Base-by-base conservation (phyloP, 345 rosid genomes). In the Tarenaya hassleriana region DNA sequence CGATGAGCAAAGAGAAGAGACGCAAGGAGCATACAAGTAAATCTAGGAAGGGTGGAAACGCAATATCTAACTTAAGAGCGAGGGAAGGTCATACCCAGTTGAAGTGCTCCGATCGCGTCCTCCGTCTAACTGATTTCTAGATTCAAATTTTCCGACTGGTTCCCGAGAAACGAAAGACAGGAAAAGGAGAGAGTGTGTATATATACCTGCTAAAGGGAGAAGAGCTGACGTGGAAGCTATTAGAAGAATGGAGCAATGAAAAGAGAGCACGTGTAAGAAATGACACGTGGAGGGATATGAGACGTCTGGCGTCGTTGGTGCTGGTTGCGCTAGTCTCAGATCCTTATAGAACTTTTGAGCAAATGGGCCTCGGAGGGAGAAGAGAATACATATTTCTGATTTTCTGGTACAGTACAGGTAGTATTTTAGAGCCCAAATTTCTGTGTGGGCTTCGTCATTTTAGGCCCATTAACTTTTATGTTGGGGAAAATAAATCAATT, bases 21-120 rank as follows among this genome's bases (percentile, higher is more conserved):
- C n/a, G n/a, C n/a, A n/a, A n/a, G n/a, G n/a, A 17, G 14, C 37
- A 20, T 11, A 13, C 41, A 7, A 63, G 50, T 40, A 12, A 34
- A 37, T 16, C 9, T 31, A 0, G 1, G 46, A 51, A 45, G 55
- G 18, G 33, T 31, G 32, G 40, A 34, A 46, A 11, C 32, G 34
- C 7, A 37, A 57, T 18, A 0, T 40, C 20, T 12, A 8, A 32
- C 16, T 1, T n/a, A 41, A 27, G 57, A 27, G 31, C 42, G 31
- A 13, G 43, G 38, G 0, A 16, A 4, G 46, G 55, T 45, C 12
- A 4, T 11, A 14, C 59, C 61, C 70, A 66, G 52, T 53, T 59
- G 59, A 39, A 5, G 61, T 52, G 51, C 61, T 59, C 61, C 65
- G 61, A 59, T 66, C 56, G 61, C 65, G 47, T 66, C 58, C 56